These are phyloP conservation scores for Synchytrium microbalum DNA, from an alignment of 371 early-diverging fungal species.

Conservation along the genomic window DNA sequence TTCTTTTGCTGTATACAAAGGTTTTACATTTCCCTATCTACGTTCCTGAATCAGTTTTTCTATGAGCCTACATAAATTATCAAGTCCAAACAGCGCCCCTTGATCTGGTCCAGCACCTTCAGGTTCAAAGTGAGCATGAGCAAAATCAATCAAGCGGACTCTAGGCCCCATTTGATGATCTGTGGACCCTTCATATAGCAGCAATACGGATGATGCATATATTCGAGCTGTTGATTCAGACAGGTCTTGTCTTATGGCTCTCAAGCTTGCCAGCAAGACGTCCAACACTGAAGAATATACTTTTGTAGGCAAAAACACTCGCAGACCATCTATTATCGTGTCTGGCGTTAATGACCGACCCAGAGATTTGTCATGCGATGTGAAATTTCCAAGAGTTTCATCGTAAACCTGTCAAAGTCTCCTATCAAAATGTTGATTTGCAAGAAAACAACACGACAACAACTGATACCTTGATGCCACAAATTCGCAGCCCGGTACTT, in stretches of 20 bases:
- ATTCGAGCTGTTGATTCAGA: constrained; percentile 12
- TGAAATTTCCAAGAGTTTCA: constrained; percentile 7
- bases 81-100: constrained; percentile 27
- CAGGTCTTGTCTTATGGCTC: constrained; percentile 6
- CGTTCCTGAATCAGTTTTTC: constrained; percentile 7
- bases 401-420: constrained; percentile 13
- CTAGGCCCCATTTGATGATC: neutral
- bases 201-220: constrained; percentile 24
- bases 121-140: constrained; percentile 26
- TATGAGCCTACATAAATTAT: constrained; percentile 20
- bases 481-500: constrained; percentile 30
- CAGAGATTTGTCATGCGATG: constrained; percentile 12
- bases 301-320: constrained; percentile 11
- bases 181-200: constrained; percentile 20
- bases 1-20: too few relatives aligned
- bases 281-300: neutral
- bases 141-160: constrained; percentile 36
- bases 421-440: neutral
- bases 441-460: neutral
- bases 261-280: constrained; percentile 1
- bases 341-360: constrained; percentile 21
- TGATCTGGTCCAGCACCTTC: constrained; percentile 22
- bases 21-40: neutral
- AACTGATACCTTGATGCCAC: constrained; percentile 33
- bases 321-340: constrained; percentile 19